Evolutionary conservation across 139 green algal genomes (phyloP), one percentile per base, ranked within the genome.

Genomic region (Closterium sp.): DNA sequence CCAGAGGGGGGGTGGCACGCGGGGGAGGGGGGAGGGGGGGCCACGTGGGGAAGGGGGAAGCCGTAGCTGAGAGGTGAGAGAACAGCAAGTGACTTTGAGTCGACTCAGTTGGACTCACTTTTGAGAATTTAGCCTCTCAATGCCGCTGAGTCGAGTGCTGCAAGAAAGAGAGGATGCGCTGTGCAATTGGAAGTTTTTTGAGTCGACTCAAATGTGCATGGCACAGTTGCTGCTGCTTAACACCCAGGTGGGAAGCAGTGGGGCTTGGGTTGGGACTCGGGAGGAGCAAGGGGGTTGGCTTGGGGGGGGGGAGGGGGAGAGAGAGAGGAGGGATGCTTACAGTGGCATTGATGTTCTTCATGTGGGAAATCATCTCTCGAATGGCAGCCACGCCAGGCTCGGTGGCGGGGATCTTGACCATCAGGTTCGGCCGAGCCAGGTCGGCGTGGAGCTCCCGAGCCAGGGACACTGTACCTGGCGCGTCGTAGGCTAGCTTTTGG

Each of bases 391-490:
- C 50, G 31, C 91, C 89, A 42, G 88, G 31, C 10, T 90, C 45
- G 70, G 91, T 94, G 50, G 89, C 91, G 9, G 91, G 91, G 34
- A 94, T 93, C 89, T 94, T 94, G 85, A 94, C 94, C 22, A 88
- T 29, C 79, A 94, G 32, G 70, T 94, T 94, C n/a, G 89, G 88
- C 38, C 45, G 34, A 24, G n/a, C 89, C 19, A 94, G 28, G 38
- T 84, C 70, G 29, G 30, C n/a, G 84, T 94, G 89, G 1, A 94
- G 62, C 31, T 90, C 31, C 31, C 89, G 70, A 24, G 91, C 91
- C 45, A 42, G 29, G 2, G 38, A n/a, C 70, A 94, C 32, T 24
- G 91, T 91, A 22, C 89, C 89, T 29, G 87, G 3, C 31, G 88
- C 27, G 84, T 94, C 91, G 13, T 94, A 34, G 29, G 91, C 91